Percentiles rank a stretch among this genome's conserved stretches.
phyloP scores from a whole-genome alignment of 2,329 filamentous ascomycete genomes.

The Rasamsonia emersonii region DNA sequence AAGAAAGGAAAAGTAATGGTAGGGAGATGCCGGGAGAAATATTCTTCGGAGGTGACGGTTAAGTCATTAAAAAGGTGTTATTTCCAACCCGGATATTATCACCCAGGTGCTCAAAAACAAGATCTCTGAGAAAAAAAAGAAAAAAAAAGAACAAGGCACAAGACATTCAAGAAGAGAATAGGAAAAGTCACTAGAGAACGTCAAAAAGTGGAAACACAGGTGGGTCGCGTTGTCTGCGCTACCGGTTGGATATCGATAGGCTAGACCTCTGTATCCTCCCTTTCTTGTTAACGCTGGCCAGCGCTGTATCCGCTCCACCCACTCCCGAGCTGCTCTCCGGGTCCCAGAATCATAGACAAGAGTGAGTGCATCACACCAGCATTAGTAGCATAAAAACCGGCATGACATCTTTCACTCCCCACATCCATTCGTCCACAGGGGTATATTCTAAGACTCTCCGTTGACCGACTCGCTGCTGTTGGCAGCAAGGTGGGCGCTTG shows the following conservation, averaged over 20 bases:
- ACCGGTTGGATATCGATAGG: slow-evolving; percentile 6
- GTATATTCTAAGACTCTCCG: slow-evolving; percentile 29
- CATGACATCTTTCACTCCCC: slow-evolving; percentile 20
- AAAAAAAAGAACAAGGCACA: slow-evolving; percentile 9
- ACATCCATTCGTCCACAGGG: slow-evolving; percentile 19
- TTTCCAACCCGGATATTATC: slow-evolving; percentile 19
- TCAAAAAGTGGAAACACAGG: slow-evolving; percentile 11
- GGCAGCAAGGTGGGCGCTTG: slow-evolving; percentile 36
- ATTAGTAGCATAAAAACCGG: slow-evolving; percentile 25
- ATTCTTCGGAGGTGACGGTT: slow-evolving; percentile 18
- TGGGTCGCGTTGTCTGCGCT: slow-evolving; percentile 12
- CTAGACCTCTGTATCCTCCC: slow-evolving; percentile 20
- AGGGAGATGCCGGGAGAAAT: slow-evolving; percentile 17
- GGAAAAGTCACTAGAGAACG: slow-evolving; percentile 10
- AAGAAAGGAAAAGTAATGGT: slow-evolving; percentile 8
- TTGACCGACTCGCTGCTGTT: slow-evolving; percentile 23
- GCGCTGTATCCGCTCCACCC: slow-evolving; percentile 3
- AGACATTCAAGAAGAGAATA: slow-evolving; percentile 14
- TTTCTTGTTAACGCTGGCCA: slow-evolving; percentile 25
- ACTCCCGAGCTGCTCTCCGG: slow-evolving; percentile 4
- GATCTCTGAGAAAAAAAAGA: slow-evolving; percentile 11
- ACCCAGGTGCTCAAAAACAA: slow-evolving; percentile 12
- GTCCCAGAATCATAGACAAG: slow-evolving; percentile 12
- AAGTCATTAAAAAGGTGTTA: slow-evolving; percentile 26
- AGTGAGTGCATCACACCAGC: slow-evolving; percentile 28